phyloP scores from a whole-genome alignment of 1,284 basidiomycete genomes.

The Ustilago shanxiensis region DNA sequence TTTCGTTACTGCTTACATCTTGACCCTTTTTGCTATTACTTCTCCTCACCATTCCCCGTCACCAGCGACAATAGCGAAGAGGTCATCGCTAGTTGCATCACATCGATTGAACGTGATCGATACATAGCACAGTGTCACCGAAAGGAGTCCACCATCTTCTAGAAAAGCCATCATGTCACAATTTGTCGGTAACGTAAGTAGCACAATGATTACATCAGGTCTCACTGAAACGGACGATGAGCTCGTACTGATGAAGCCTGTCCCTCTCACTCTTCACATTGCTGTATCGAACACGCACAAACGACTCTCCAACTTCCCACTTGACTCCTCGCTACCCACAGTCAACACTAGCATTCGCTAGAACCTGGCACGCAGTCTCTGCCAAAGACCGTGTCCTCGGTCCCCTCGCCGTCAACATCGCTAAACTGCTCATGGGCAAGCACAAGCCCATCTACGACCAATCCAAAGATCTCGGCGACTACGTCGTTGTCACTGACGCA shows the following conservation, averaged over 20 bases:
- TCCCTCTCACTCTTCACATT: not conserved
- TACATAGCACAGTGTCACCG: not conserved
- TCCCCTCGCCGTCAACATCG: slow-evolving; percentile 92
- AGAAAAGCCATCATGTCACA: slow-evolving; percentile 38
- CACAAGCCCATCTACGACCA: slow-evolving; percentile 98
- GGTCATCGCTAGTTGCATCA: not conserved
- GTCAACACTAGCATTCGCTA: slow-evolving; percentile 92
- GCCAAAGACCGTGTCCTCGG: slow-evolving; percentile 90
- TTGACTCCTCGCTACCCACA: slow-evolving; percentile 67
- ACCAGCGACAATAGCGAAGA: not conserved
- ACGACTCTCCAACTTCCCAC: not conserved
- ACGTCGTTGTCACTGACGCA: slow-evolving; percentile 95
- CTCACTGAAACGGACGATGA: not conserved
- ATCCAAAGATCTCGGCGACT: slow-evolving; percentile 78
- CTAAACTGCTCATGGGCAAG: slow-evolving; percentile 96
- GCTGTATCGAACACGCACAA: not conserved
- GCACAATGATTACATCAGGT: not conserved
- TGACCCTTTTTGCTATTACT: not conserved
- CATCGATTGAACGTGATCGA: not conserved
- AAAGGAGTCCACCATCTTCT: not conserved
- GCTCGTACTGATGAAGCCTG: not conserved
- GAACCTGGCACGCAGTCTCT: slow-evolving; percentile 96
- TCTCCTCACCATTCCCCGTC: slow-evolving; percentile 15
- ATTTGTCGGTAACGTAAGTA: slow-evolving; percentile 49
- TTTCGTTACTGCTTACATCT: slow-evolving; percentile 23